Base-by-base conservation (phyloP, 306 rosid species). In the Vigna nakashimae region DNA sequence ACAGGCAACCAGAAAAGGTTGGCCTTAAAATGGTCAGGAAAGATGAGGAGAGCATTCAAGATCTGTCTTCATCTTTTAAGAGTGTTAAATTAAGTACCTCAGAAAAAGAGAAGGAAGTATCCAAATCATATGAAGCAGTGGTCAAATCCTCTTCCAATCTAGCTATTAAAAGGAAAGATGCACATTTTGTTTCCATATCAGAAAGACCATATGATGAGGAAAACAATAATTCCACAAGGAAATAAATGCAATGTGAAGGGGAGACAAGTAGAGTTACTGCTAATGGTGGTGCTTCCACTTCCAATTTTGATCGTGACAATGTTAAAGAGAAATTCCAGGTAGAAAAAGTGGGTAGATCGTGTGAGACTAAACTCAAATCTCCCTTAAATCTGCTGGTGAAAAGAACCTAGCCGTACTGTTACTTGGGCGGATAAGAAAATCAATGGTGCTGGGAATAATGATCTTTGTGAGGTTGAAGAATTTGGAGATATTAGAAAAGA, bases 401-500 rank as follows among this genome's bases (percentile, higher is more conserved):
- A 95, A 88, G 82, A 95, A 88, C 75, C 74, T 50, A 51, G 58
- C 65, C 91, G 92, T 77, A 82, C 90, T 75, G 96, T 95, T 71
- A 95, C 98, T 42, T 95, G 97, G 99, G 96, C 96, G 17, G 98
- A 95, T 67, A 83, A 87, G 82, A 84, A 77, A 72, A 75, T 28
- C 49, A 77, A 82, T 77, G 42, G 85, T 56, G 38, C 71, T 38
- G 85, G 86, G 63, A 62, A 80, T 70, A 71, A 71, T 77, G 86
- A 65, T 75, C 89, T 90, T 59, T 90, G 89, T 63, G 87, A 86
- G 73, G 43, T 87, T 57, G 86, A 88, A 74, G 86, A 86, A 51
- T 67, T 82, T 69, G 86, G 80, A 17, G 83, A 84, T 50, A 18
- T 45, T 38, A 82, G 53, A 74, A 56, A 55, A 9, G 28, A 26